Evolutionary conservation across 1,284 basidiomycete species (phyloP), one percentile per base, ranked within the genome.

Genomic region (Cutaneotrichosporon mucoides): DNA sequence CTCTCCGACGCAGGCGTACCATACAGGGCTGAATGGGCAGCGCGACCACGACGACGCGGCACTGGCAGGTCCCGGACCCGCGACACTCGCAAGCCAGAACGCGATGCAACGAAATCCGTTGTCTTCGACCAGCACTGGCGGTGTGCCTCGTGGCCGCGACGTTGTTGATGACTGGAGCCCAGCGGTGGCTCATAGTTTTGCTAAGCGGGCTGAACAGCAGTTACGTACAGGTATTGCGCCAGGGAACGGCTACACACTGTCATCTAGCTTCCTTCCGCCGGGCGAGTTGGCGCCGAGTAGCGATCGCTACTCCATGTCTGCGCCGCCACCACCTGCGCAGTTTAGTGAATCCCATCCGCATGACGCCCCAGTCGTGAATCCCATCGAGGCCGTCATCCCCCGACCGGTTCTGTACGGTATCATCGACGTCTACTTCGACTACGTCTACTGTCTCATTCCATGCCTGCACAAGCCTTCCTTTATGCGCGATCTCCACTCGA

Each of bases 371-470:
- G 13, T 36, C 12, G 11, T 13, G 13, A 78, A 76, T 49, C 72
- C 75, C 0, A 57, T 78, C 47, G 76, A 78, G 42, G 59, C 64
- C 12, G 56, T 77, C 42, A 55, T 78, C 3, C 73, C 75, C 1
- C 65, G 76, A 7, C 62, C 64, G 3, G 48, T 72, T 12, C 64
- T 77, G 9, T 60, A 64, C 41, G 69, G 63, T 62, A 88, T 92
- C 66, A 86, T 92, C 64, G 83, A 86, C 37, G 83, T 92, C 24
- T 92, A 90, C 79, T 92, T 92, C 72, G 90, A 92, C 75, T 92
- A 90, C 72, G 87, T 92, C 48, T 90, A 91, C 73, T 88, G 89
- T 36, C 66, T 92, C 50, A 89, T 88, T 7, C 90, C 90, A 5
- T 67, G 62, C 43, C 60, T 78, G 12, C 77, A 77, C 62, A 72